Base-by-base conservation (phyloP, 1,284 basidiomycete species). In the Pseudozyma sp. region DNA sequence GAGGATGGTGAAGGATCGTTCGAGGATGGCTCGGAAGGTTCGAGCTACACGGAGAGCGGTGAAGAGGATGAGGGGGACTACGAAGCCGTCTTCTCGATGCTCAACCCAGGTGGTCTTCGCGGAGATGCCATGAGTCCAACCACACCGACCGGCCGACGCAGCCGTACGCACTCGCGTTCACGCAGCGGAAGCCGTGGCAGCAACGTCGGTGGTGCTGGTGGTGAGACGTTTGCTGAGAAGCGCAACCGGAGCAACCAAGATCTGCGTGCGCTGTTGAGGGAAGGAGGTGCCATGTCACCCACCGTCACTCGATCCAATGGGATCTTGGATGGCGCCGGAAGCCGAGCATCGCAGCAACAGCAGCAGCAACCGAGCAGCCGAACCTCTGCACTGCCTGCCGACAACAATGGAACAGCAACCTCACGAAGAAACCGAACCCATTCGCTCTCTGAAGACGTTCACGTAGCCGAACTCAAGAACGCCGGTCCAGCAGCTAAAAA, bases 31-130 rank as follows among this genome's bases (percentile, higher is more conserved):
- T 70, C 74, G 11, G 71, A 70, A 11, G 72, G 64, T 14, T 70
- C 64, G 44, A 67, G 65, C 57, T 70, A 45, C 31, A 67, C 60
- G 8, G 70, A 70, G 42, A 67, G 68, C 38, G 70, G 59, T 40
- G 78, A 76, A 50, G 79, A 81, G 55, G 80, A 82, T 34, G 80
- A 81, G 44, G 79, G 79, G 19, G 81, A 83, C 52, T 83, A 83
- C 62, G 81, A 83, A 47, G 78, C 79, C 18, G 72, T 83, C 43
- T 83, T 83, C 48, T 71, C 78, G 50, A 80, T 83, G 76, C 68
- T 83, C 52, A 78, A 73, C 45, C 69, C 73, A 16, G 59, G 61
- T 19, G 63, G 70, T 9, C 48, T 74, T 53, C 58, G 66, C 14
- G 53, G 60, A 35, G 79, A 66, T 3, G 70, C 25, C 1, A 51